Evolutionary conservation across 202 grass and related monocot species (phyloP).

Genomic region (Cymbopogon flexuosus): DNA sequence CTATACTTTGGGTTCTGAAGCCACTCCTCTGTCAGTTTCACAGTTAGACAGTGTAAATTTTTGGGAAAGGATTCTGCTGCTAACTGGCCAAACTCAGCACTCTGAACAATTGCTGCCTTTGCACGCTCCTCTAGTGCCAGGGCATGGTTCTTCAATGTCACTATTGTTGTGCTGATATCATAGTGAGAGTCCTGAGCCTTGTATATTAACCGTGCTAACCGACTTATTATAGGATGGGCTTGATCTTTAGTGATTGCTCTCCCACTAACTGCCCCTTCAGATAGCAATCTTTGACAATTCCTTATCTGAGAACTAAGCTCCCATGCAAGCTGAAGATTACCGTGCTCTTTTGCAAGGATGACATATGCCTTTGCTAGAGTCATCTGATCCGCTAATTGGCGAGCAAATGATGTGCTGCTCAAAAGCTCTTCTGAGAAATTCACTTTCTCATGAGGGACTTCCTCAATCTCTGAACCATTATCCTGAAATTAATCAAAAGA

Average conservation of each 20-base stretch:
- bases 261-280: slow-evolving; percentile 76
- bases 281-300: slow-evolving; percentile 76
- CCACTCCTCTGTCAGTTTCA: slow-evolving; percentile 84
- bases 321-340: slow-evolving; percentile 87
- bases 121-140: slow-evolving; percentile 81
- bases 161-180: slow-evolving; percentile 86
- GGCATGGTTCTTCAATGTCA: slow-evolving; percentile 78
- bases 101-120: slow-evolving; percentile 80
- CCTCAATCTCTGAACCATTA: slow-evolving; percentile 41
- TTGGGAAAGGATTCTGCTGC: slow-evolving; percentile 77
- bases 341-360: slow-evolving; percentile 88
- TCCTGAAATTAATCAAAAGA: slow-evolving; percentile 49
- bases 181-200: slow-evolving; percentile 95
- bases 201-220: slow-evolving; percentile 72
- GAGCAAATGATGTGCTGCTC: slow-evolving; percentile 86
- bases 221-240: slow-evolving; percentile 74
- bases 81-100: slow-evolving; percentile 83
- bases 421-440: slow-evolving; percentile 95
- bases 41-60: slow-evolving; percentile 69
- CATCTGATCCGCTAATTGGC: slow-evolving; percentile 90
- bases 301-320: slow-evolving; percentile 93
- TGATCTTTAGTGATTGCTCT: slow-evolving; percentile 66
- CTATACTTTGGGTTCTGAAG: slow-evolving; percentile 49
- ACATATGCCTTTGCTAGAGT: slow-evolving; percentile 93
- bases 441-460: slow-evolving; percentile 44